These are phyloP conservation scores for Hygrophorus russula DNA, from an alignment of 768 basidiomycete genomes.

Conservation along the genomic window DNA sequence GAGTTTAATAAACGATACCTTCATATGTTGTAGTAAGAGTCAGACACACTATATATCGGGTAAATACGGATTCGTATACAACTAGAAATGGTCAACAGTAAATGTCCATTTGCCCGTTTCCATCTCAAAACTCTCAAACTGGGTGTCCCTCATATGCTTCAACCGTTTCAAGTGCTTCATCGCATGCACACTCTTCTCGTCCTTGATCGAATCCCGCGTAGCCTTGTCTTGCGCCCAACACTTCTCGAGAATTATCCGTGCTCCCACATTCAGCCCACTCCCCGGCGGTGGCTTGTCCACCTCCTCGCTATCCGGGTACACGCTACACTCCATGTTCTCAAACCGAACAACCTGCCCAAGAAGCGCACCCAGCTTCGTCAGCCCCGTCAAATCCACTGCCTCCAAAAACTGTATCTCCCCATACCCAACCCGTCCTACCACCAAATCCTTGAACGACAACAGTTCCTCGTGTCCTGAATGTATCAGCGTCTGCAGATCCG, in stretches of 20 bases:
- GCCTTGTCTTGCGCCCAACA: slow-evolving; percentile 92
- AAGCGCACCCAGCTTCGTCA: slow-evolving; percentile 69
- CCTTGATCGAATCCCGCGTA: slow-evolving; percentile 82
- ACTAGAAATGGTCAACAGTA: slow-evolving; percentile 84
- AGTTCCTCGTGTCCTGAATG: slow-evolving; percentile 65
- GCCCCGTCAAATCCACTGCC: slow-evolving; percentile 77
- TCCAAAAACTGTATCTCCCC: slow-evolving; percentile 80
- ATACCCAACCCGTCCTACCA: slow-evolving; percentile 86
- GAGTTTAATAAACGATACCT: too few species aligned
- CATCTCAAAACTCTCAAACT: slow-evolving; percentile 72
- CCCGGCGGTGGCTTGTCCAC: slow-evolving; percentile 76
- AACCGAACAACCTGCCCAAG: slow-evolving; percentile 84
- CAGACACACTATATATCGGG: neutral
- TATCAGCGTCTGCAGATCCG: slow-evolving; percentile 62
- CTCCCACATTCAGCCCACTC: slow-evolving; percentile 81
- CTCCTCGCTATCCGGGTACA: slow-evolving; percentile 87
- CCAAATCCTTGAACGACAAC: slow-evolving; percentile 59
- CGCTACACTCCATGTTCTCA: slow-evolving; percentile 84
- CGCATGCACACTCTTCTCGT: slow-evolving; percentile 56
- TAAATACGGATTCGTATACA: slow-evolving; percentile 1
- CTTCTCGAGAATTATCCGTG: slow-evolving; percentile 60
- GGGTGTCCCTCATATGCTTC: slow-evolving; percentile 76
- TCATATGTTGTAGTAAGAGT: neutral
- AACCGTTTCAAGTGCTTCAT: slow-evolving; percentile 71
- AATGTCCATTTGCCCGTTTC: slow-evolving; percentile 88